Evolutionary conservation across 441 rosid species (phyloP), one percentile per base, ranked within the genome.

Genomic region (Corymbia calophylla): DNA sequence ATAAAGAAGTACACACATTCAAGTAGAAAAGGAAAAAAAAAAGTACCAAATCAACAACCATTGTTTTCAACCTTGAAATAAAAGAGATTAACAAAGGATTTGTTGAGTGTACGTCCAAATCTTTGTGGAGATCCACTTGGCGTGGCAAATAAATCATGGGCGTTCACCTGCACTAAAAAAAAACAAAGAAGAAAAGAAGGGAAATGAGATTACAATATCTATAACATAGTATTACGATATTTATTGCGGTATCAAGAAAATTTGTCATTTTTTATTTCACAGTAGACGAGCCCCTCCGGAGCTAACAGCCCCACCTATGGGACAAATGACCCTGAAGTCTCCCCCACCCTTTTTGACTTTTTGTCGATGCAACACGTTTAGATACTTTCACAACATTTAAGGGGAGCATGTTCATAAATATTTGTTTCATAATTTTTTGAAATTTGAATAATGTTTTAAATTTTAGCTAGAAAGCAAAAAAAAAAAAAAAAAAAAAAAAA

Each of bases 191-290:
- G 7, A 16, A 53, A 16, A 2, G 14, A 51, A 54, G 3, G 27
- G 5, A 64, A 68, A 32, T 2, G 47, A 68, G 80, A 25, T 17
- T 18, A 68, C 4, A 32, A 10, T 32, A 68, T n/a, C 10, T 64
- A 7, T 18, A 4, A 68, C 14, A 68, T 18, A 32, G 3, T 0
- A 68, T 68, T 68, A 9, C 0, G 8, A 3, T 0, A 68, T 0
- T 68, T 8, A 31, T 9, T 1, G 7, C 1, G 44, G 7, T 32
- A 5, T 31, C 44, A 32, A 31, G 23, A 7, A 0, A 0, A 66
- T n/a, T 66, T n/a, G 1, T 31, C 44, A 31, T 12, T 5, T 12
- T 56, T 0, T 39, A 39, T 56, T 56, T 56, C 21, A 25, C 64
- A 10, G 25, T 25, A 58, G 64, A 58, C n/a, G 27, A 58, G 15